Percentiles rank a stretch among this genome's conserved stretches.
These are phyloP conservation scores for Apiospora arundinis DNA, from an alignment of 2,329 filamentous ascomycete genomes.

Conservation along the genomic window DNA sequence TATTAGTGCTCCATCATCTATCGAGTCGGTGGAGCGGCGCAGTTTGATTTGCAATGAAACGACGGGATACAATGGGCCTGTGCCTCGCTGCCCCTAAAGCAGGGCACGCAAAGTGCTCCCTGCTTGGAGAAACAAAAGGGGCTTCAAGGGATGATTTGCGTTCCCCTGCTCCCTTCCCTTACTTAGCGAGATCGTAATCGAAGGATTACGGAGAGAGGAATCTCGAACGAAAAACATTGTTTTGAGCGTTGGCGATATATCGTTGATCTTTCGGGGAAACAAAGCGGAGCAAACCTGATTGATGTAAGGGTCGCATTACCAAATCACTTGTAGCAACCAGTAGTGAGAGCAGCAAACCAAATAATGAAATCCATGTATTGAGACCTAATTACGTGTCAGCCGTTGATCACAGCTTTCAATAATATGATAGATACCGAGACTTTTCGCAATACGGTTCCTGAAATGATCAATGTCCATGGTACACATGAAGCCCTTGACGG, in stretches of 20 bases:
- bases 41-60: slow-evolving; percentile 19
- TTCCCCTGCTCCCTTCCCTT: background rate
- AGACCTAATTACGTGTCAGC: background rate
- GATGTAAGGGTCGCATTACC: background rate
- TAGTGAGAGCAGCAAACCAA: background rate
- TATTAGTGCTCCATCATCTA: background rate
- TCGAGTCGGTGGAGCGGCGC: background rate
- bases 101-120: background rate
- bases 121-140: slow-evolving; percentile 2
- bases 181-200: background rate
- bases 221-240: background rate
- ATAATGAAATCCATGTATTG: too few relatives aligned
- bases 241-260: background rate
- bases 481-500: background rate
- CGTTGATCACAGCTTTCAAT: background rate
- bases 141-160: background rate
- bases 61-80: background rate
- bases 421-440: too few relatives aligned
- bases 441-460: background rate
- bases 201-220: background rate
- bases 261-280: background rate
- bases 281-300: background rate
- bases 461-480: background rate
- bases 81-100: background rate
- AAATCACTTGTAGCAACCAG: too few relatives aligned